Conservation (phyloP, 345 rosid genomes). For the Bretschneidera sinensis region DNA sequence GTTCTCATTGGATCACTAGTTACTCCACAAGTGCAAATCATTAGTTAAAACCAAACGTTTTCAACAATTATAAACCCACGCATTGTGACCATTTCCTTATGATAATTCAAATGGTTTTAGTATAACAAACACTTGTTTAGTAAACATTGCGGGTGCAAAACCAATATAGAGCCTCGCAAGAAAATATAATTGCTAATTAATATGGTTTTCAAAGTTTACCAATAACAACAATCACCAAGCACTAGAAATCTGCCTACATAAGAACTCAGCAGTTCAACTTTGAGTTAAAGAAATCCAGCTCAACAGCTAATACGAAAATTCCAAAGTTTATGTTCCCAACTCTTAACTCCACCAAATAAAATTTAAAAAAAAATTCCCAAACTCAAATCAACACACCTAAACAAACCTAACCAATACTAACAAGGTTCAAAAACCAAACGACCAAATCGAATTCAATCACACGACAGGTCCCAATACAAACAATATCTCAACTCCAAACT, state of each 20-base stretch:
- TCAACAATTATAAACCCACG: neutral
- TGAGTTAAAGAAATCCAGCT: no score
- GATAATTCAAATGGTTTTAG: neutral
- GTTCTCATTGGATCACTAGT: neutral
- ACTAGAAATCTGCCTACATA: neutral
- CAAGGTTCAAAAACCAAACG: neutral
- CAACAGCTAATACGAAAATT: neutral
- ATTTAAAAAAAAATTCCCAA: neutral
- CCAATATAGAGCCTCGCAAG: neutral
- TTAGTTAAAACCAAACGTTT: neutral
- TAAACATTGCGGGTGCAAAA: neutral
- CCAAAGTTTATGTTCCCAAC: neutral
- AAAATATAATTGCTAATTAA: neutral
- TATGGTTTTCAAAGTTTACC: neutral
- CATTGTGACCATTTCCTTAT: neutral
- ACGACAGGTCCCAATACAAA: no score
- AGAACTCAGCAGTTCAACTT: neutral
- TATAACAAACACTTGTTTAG: neutral
- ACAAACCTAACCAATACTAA: neutral
- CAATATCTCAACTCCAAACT: no score
- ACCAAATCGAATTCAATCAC: no score
- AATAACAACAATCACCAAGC: neutral
- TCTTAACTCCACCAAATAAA: neutral
- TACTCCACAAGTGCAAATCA: no score
- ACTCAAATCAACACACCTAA: no score